These are phyloP conservation scores for Neopestalotiopsis sp. DNA, from an alignment of 2,329 filamentous ascomycete species.

Conservation along the genomic window DNA sequence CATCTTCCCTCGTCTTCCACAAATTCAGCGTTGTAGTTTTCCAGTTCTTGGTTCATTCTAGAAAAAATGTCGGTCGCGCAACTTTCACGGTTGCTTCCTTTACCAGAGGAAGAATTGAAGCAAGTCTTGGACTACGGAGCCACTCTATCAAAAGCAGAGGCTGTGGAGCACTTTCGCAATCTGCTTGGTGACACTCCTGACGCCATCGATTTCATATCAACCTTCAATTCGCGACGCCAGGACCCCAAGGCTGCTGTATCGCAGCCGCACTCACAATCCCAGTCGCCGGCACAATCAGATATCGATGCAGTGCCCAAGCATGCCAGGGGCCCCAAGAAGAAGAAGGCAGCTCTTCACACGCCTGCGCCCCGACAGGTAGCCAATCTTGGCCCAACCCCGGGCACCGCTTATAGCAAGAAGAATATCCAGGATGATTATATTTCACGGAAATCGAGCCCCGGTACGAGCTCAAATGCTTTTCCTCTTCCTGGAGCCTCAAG, in stretches of 20 bases:
- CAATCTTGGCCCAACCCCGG: slow-evolving; percentile 66
- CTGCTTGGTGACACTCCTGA: slow-evolving; percentile 86
- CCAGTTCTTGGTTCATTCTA: neutral
- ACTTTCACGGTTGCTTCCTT: slow-evolving; percentile 78
- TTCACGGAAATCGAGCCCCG: slow-evolving; percentile 50
- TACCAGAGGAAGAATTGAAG: slow-evolving; percentile 83
- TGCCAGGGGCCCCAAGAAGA: slow-evolving; percentile 59
- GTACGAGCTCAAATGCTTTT: slow-evolving; percentile 43
- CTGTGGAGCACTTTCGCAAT: slow-evolving; percentile 85
- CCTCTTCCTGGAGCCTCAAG: slow-evolving; percentile 42
- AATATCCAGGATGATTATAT: slow-evolving; percentile 76
- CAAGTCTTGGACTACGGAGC: slow-evolving; percentile 85
- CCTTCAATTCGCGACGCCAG: slow-evolving; percentile 74
- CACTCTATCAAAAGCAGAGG: slow-evolving; percentile 76
- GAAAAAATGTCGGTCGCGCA: slow-evolving; percentile 64
- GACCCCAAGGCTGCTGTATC: slow-evolving; percentile 40
- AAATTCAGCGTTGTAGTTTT: neutral
- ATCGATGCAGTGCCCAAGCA: slow-evolving; percentile 55
- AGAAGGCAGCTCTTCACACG: slow-evolving; percentile 66
- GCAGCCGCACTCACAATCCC: slow-evolving; percentile 30
- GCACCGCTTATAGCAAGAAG: slow-evolving; percentile 77
- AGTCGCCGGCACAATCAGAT: slow-evolving; percentile 26
- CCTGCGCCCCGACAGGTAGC: slow-evolving; percentile 68
- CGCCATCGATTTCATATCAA: slow-evolving; percentile 77
- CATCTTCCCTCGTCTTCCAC: neutral